phyloP scores from a whole-genome alignment of 257 asterid species.

The Solanum peruvianum region DNA sequence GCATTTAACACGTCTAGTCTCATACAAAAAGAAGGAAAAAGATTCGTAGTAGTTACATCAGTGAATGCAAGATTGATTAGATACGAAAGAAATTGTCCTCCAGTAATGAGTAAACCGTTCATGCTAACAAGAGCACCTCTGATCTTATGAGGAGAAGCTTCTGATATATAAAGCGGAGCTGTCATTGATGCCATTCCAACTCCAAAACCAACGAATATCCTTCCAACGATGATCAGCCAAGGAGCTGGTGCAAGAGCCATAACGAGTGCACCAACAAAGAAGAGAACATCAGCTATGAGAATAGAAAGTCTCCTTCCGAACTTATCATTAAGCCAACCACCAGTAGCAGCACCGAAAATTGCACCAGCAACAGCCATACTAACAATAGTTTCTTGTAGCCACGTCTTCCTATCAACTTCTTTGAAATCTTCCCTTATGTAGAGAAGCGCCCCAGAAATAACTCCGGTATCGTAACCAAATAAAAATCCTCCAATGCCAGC shows the following conservation, averaged over 20 bases:
- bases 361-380: conserved; percentile 15
- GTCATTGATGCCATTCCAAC: conserved; percentile 9
- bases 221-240: conserved; percentile 1
- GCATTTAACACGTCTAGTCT: background rate
- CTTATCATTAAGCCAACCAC: conserved; percentile 5
- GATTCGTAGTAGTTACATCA: background rate
- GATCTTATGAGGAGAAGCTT: conserved; percentile 8
- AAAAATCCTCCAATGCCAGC: conserved; percentile 33
- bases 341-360: conserved; percentile 4
- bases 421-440: conserved; percentile 27
- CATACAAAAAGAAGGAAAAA: background rate
- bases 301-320: background rate
- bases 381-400: conserved; percentile 20
- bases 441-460: conserved; percentile 35
- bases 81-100: conserved; percentile 3
- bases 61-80: conserved; percentile 6
- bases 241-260: conserved; percentile 4
- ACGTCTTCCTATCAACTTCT: conserved; percentile 17
- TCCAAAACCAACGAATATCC: conserved; percentile 5
- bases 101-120: conserved; percentile 2
- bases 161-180: conserved; percentile 5
- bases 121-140: conserved; percentile 2
- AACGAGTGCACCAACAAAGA: background rate
- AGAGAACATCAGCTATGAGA: background rate
- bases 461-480: conserved; percentile 28